These are phyloP conservation scores for Blumeria hordei DNA, from an alignment of 2,329 filamentous ascomycete genomes.

Conservation along the genomic window DNA sequence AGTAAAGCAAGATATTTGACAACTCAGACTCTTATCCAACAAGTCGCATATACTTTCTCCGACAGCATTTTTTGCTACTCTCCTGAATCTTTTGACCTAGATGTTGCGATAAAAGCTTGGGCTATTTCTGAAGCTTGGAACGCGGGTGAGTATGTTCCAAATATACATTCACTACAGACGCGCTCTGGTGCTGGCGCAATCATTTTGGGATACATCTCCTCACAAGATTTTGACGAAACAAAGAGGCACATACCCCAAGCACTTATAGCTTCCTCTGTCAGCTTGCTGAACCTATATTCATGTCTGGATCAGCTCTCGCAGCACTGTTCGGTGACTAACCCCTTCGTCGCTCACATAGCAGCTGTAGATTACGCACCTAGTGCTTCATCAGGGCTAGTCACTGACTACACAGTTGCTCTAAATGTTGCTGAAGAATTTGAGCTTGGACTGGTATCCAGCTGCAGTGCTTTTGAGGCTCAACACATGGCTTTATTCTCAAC, in stretches of 20 bases:
- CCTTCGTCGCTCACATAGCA: slow-evolving; percentile 77
- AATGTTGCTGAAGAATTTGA: slow-evolving; percentile 74
- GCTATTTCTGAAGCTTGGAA: slow-evolving; percentile 45
- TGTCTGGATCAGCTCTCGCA: slow-evolving; percentile 78
- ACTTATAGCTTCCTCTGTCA: slow-evolving; percentile 66
- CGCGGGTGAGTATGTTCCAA: slow-evolving; percentile 56
- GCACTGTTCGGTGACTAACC: slow-evolving; percentile 76
- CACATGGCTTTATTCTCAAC: slow-evolving; percentile 87
- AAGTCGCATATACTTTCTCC: slow-evolving; percentile 82
- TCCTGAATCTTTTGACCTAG: slow-evolving; percentile 76
- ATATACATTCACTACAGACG: slow-evolving; percentile 62
- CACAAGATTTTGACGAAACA: slow-evolving; percentile 77
- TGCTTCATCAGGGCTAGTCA: slow-evolving; percentile 44
- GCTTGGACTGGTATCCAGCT: slow-evolving; percentile 61
- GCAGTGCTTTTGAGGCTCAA: slow-evolving; percentile 74
- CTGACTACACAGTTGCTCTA: slow-evolving; percentile 67
- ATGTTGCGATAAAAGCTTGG: slow-evolving; percentile 64
- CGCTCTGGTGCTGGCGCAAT: slow-evolving; percentile 73
- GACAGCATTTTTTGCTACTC: slow-evolving; percentile 97
- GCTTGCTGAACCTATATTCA: slow-evolving; percentile 55
- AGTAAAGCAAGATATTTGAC: slow-evolving; percentile 80
- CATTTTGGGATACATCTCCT: slow-evolving; percentile 92
- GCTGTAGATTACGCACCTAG: slow-evolving; percentile 60
- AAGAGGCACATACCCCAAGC: slow-evolving; percentile 84
- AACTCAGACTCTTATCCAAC: slow-evolving; percentile 80